Evolutionary conservation across 768 basidiomycete genomes (phyloP), one percentile per base, ranked within the genome.

Genomic region (Rhizopogon sp.): DNA sequence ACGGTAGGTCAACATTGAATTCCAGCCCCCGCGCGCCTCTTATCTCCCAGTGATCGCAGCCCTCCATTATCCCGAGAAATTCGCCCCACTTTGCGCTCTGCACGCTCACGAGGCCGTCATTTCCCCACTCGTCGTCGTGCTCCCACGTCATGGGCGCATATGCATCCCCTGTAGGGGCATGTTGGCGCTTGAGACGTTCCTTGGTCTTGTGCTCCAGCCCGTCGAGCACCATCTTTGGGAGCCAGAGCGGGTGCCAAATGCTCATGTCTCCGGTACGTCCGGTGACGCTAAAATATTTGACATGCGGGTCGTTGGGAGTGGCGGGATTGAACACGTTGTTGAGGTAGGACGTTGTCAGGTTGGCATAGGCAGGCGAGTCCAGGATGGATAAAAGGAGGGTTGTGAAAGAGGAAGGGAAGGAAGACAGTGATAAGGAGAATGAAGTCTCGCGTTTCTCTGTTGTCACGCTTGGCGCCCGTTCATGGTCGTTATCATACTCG

Each of bases 291-390:
- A 87, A 97, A 74, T 99, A 99, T 64, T 89, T 91, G 54, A 98
- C 93, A 40, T 75, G 74, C 1, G 87, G 84, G 59, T 86, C 82
- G 61, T 95, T 75, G 0, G 93, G 93, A 0, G 87, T 92, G 25
- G 73, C 70, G 2, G 84, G 96, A 76, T 88, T 98, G 78, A 96
- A 96, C 0, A 83, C 74, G 39, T 82, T 74, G 56, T 83, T 85
- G 39, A 97, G 79, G 66, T 88, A 98, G 4, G 79, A 68, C 2
- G 95, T 87, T 5, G 93, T 96, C 49, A 99, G 79, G 66, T 97
- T 96, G 6, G 90, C 85, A 69, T 98, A 99, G 0, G 97, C 97
- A 1, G 97, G 97, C 0, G 94, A 94, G 75, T 99, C 97, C 60
- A 98, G 81, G 53, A 95, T 73, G 44, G 88, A 87, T 14, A 98